Percentiles rank a stretch among this genome's conserved stretches.
Conservation (phyloP, 73 alveolate species). For the Paraurostyla sp. region DNA sequence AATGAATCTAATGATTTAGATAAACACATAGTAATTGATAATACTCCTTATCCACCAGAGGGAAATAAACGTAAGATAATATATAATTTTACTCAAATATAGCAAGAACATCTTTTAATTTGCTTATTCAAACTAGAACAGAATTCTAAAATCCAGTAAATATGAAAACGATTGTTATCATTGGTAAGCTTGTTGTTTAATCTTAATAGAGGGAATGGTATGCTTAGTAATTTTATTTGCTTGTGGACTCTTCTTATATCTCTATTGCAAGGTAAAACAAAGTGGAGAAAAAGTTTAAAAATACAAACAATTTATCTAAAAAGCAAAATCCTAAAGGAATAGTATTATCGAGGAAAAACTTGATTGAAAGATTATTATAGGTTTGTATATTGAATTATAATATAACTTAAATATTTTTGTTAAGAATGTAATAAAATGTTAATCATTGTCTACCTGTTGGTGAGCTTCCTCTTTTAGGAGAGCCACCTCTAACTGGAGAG, state of each 20-base stretch:
- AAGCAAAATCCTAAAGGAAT: not conserved
- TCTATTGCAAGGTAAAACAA: not conserved
- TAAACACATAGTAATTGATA: constrained; percentile 20
- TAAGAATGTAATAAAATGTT: not conserved
- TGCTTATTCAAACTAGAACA: constrained; percentile 21
- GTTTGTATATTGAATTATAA: too few relatives aligned
- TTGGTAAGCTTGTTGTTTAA: not conserved
- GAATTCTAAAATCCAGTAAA: constrained; percentile 12
- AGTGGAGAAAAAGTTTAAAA: not conserved
- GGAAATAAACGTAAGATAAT: not conserved
- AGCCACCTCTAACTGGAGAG: constrained; percentile 60
- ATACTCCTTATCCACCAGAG: constrained; percentile 35
- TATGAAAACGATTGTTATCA: not conserved
- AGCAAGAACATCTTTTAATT: not conserved
- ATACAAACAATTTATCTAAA: not conserved
- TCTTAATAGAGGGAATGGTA: constrained; percentile 10
- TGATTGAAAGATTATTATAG: too few relatives aligned
- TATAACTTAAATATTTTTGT: too few relatives aligned
- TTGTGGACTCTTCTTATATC: not conserved
- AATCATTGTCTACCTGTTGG: not conserved
- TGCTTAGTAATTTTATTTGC: constrained; percentile 6
- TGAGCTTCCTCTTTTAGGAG: constrained; percentile 60
- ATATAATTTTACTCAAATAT: not conserved
- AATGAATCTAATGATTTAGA: constrained; percentile 2
- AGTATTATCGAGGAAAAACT: too few relatives aligned